Base-by-base conservation (phyloP, 495 filamentous ascomycete genomes). In the Chaetomium fimeti region DNA sequence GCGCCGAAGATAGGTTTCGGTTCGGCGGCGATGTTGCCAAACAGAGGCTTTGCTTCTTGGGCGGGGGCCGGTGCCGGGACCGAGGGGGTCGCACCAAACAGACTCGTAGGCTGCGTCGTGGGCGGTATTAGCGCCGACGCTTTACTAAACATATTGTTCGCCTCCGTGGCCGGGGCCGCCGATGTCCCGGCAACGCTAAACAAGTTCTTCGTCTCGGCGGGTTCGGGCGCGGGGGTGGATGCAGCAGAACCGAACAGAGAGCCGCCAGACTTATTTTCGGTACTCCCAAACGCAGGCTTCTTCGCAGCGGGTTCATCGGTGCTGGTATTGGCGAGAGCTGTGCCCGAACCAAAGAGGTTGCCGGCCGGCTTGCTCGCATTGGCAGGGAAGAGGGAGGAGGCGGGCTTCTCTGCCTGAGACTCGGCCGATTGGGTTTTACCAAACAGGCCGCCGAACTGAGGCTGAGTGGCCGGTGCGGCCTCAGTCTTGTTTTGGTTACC, bases 401-500 rank as follows among this genome's bases (percentile, higher is more conserved):
- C 58, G 43, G 71, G 63, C 58, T 64, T 71, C 15, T 66, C 60
- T 2, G 61, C 51, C 53, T 69, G 60, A 20, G 68, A 60, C 47
- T 64, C 61, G 16, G 68, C 52, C 63, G 68, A 29, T 68, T 54
- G 65, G 59, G 68, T 58, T 47, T 72, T 57, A 38, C 72, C 71
- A 72, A 79, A 80, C 40, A 78, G 15, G 38, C 40, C 65, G 4
- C 69, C 54, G 18, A 66, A 45, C 36, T 63, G 71, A 25, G 74
- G 32, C 32, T 71, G 65, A 5, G 65, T 8, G 18, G 63, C 15
- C n/a, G 68, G 68, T 25, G 64, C 58, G 13, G 66, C 25, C 55
- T 77, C 77, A 3, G 72, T 20, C 49, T 76, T 75, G 43, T 40
- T 55, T 40, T 66, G 62, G 56, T 58, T 67, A 13, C 82, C 83